Evolutionary conservation across 805 yeast species (phyloP).

Genomic region (Lachancea sp.): DNA sequence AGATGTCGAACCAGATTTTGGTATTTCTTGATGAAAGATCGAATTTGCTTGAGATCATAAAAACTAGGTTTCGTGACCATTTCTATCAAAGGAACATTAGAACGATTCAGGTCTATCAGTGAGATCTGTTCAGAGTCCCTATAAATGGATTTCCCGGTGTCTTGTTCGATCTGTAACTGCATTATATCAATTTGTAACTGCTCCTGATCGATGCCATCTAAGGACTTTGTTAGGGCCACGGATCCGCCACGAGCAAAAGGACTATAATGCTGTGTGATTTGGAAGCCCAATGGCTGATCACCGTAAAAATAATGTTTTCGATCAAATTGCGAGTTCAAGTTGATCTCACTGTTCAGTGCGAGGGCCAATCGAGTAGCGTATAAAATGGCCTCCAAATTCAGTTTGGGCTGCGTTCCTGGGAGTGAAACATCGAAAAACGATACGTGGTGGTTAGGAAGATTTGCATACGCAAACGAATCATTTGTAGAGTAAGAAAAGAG

Average conservation of each 20-base stretch:
- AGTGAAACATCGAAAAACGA: slow-evolving; percentile 78
- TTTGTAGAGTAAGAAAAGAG: slow-evolving; percentile 62
- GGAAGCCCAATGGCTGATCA: slow-evolving; percentile 95
- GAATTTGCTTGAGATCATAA: slow-evolving; percentile 56
- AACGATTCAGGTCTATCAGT: slow-evolving; percentile 72
- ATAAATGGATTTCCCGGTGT: slow-evolving; percentile 77
- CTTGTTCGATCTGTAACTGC: slow-evolving; percentile 91
- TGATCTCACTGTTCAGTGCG: slow-evolving; percentile 58
- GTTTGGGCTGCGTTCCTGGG: slow-evolving; percentile 86
- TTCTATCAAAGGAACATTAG: slow-evolving; percentile 83
- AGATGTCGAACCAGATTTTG: slow-evolving; percentile 64
- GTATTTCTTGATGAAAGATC: slow-evolving; percentile 72
- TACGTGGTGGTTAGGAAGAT: slow-evolving; percentile 59
- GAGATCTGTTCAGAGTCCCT: slow-evolving; percentile 32
- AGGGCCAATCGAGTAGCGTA: slow-evolving; percentile 68
- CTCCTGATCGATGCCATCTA: slow-evolving; percentile 46
- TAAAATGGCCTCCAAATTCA: slow-evolving; percentile 68
- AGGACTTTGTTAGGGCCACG: slow-evolving; percentile 40
- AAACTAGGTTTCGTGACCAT: slow-evolving; percentile 90
- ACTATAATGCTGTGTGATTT: slow-evolving; percentile 80
- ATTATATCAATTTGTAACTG: slow-evolving; percentile 52
- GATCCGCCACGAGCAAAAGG: slow-evolving; percentile 73
- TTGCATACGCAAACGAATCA: slow-evolving; percentile 38
- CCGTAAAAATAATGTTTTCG: slow-evolving; percentile 94
- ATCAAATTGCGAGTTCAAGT: slow-evolving; percentile 62